Percentiles rank a stretch among this genome's conserved stretches.
phyloP scores from a whole-genome alignment of 2,329 filamentous ascomycete genomes.

The Colletotrichum falcatum region DNA sequence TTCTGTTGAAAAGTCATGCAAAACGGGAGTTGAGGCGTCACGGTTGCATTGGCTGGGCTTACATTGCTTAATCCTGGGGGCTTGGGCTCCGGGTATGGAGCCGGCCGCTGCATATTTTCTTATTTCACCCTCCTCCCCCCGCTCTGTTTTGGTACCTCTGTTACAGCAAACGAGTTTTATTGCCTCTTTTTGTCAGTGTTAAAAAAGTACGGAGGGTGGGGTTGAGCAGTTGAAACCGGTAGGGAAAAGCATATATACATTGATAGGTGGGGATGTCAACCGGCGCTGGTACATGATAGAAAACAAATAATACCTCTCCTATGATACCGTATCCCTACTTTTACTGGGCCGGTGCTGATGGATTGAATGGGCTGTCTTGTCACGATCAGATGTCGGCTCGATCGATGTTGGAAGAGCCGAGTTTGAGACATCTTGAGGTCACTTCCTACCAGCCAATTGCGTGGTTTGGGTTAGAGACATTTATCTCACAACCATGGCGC shows the following conservation, averaged over 20 bases:
- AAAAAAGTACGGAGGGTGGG: constrained; percentile 33
- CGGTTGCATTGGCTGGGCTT: constrained; percentile 36
- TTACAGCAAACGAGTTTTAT: constrained; percentile 28
- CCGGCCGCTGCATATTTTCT: constrained; percentile 17
- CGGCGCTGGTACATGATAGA: constrained; percentile 10
- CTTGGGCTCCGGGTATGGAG: constrained; percentile 14
- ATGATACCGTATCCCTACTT: background rate
- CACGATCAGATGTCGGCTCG: background rate
- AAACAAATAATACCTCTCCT: background rate
- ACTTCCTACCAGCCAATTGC: background rate
- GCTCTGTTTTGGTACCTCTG: constrained; percentile 3
- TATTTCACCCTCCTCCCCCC: constrained; percentile 13
- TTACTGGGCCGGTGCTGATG: background rate
- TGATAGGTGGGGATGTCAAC: constrained; percentile 9
- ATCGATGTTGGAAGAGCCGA: background rate
- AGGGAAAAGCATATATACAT: constrained; percentile 34
- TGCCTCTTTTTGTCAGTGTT: constrained; percentile 18
- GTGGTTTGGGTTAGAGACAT: constrained; percentile 10
- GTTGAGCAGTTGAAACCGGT: constrained; percentile 29
- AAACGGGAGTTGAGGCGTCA: constrained; percentile 36
- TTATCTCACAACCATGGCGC: constrained; percentile 31
- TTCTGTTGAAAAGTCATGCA: constrained; percentile 6
- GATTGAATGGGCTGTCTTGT: background rate
- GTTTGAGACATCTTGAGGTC: constrained; percentile 9
- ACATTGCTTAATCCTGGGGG: constrained; percentile 27